Evolutionary conservation across 768 basidiomycete genomes (phyloP).

Genomic region (Agrocybe chaxingu): DNA sequence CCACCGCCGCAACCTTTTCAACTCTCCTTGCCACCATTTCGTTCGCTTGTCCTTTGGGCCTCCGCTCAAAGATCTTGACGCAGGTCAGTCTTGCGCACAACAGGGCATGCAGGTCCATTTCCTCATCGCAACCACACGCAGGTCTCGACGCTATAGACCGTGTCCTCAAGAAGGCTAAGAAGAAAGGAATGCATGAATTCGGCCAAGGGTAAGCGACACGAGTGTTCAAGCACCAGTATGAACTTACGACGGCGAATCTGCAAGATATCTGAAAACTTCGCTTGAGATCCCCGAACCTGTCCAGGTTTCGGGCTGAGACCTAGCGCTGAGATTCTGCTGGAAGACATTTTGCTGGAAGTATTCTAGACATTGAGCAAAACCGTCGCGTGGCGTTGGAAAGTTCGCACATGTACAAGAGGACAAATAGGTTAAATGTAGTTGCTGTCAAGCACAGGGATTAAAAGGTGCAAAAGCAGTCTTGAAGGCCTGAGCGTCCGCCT

Average conservation of each 20-base stretch:
- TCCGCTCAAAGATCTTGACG: conserved; percentile 74
- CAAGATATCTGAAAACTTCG: too few relatives aligned
- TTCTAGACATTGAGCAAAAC: neutral
- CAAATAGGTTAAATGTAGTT: too few relatives aligned
- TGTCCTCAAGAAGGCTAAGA: conserved; percentile 68
- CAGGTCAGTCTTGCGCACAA: conserved; percentile 40
- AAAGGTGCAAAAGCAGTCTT: conserved; percentile 79
- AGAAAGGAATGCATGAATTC: conserved; percentile 54
- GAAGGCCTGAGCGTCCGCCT: conserved; percentile 77
- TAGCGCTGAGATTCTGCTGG: too few relatives aligned
- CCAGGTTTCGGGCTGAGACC: too few relatives aligned
- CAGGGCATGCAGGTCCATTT: neutral
- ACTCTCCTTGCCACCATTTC: conserved; percentile 88
- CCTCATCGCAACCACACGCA: conserved; percentile 19
- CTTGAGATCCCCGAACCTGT: too few relatives aligned
- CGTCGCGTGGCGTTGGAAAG: neutral
- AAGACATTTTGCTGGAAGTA: neutral
- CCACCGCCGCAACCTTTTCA: conserved; percentile 85
- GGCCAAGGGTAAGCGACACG: conserved; percentile 55
- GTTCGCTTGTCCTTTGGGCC: conserved; percentile 87
- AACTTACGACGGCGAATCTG: too few relatives aligned
- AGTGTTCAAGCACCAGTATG: too few relatives aligned
- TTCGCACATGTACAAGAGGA: neutral
- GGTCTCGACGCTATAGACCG: conserved; percentile 85
- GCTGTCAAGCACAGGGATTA: conserved; percentile 42